A percentile compares a stretch with the other conserved stretches of the same genome.
These are phyloP conservation scores for Termitomyces sp. DNA, from an alignment of 768 basidiomycete species.

Conservation along the genomic window DNA sequence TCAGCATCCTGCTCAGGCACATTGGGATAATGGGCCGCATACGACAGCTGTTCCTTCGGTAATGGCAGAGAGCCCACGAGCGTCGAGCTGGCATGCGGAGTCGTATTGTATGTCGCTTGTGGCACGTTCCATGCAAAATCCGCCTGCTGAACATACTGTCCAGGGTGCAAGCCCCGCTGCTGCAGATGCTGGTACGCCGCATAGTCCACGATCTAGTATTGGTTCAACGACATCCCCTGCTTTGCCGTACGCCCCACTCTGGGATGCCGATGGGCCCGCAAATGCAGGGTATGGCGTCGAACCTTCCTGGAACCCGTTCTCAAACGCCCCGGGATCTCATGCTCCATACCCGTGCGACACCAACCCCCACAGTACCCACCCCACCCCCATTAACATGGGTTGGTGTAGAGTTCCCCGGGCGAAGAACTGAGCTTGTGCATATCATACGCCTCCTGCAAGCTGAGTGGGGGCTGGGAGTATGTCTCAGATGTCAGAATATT, in stretches of 20 bases:
- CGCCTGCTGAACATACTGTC: neutral
- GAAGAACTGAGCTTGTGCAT: constrained; percentile 31
- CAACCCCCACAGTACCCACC: constrained; percentile 38
- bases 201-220: neutral
- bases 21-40: neutral
- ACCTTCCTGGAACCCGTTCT: constrained; percentile 31
- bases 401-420: constrained; percentile 31
- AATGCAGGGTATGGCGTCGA: constrained; percentile 36
- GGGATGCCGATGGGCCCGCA: constrained; percentile 21
- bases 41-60: neutral
- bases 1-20: constrained; percentile 12
- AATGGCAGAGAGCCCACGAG: neutral
- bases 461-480: constrained; percentile 43
- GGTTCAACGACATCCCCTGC: constrained; percentile 19
- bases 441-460: constrained; percentile 38
- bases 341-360: constrained; percentile 37
- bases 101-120: neutral
- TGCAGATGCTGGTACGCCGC: neutral
- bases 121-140: neutral
- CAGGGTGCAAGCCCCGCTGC: neutral
- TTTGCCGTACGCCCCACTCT: constrained; percentile 8
- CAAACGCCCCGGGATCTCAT: constrained; percentile 26
- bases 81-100: neutral
- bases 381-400: constrained; percentile 16
- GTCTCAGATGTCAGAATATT: constrained; percentile 38